phyloP scores from a whole-genome alignment of 2,329 filamentous ascomycete species.

The Fusarium odoratissimum region DNA sequence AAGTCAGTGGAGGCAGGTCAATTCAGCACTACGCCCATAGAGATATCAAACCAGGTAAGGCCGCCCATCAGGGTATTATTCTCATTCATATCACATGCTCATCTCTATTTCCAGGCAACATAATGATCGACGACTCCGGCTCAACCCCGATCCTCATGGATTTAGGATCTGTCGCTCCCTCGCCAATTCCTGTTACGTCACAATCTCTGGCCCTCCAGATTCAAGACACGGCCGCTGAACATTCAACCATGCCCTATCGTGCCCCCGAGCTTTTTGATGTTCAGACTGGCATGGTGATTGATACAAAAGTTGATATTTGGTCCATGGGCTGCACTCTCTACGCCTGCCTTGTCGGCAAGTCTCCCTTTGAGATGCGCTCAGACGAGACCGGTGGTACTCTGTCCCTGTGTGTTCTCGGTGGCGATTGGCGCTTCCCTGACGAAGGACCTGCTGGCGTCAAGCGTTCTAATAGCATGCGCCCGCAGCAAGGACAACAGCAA shows the following conservation, averaged over 20 bases:
- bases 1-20: slow-evolving; percentile 69
- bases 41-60: slow-evolving; percentile 93
- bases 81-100: not conserved
- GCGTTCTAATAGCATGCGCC: slow-evolving; percentile 56
- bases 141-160: slow-evolving; percentile 95
- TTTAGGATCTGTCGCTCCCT: slow-evolving; percentile 88
- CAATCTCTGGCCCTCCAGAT: slow-evolving; percentile 90
- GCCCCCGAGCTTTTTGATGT: slow-evolving; percentile 98
- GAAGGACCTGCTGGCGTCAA: slow-evolving; percentile 73
- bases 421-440: slow-evolving; percentile 97
- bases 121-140: slow-evolving; percentile 97
- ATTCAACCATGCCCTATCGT: slow-evolving; percentile 98
- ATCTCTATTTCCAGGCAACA: slow-evolving; percentile 72
- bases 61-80: not conserved
- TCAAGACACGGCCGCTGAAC: slow-evolving; percentile 94
- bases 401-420: slow-evolving; percentile 90
- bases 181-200: slow-evolving; percentile 89
- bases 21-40: slow-evolving; percentile 89
- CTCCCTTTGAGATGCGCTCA: slow-evolving; percentile 93
- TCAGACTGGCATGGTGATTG: slow-evolving; percentile 89
- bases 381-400: slow-evolving; percentile 96
- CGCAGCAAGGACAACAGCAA: slow-evolving; percentile 47
- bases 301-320: slow-evolving; percentile 99
- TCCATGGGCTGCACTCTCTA: slow-evolving; percentile 97
- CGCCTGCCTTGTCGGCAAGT: slow-evolving; percentile 95